Percentiles rank a stretch among this genome's conserved stretches.
Conservation (phyloP, 108 stramenopile genomes). For the Cylindrotheca closterium region DNA sequence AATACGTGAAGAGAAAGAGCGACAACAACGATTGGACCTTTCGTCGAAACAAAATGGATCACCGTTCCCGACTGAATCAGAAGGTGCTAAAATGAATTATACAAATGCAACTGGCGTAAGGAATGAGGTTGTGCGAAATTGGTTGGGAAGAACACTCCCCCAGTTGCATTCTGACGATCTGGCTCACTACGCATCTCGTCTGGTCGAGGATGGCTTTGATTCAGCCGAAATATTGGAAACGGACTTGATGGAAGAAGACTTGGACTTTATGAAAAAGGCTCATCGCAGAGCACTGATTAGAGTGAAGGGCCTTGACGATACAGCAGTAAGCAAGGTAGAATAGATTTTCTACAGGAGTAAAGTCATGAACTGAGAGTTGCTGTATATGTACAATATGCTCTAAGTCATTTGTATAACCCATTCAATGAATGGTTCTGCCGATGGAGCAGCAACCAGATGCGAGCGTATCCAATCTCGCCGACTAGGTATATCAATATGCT, state of each 20-base stretch:
- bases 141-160: not conserved
- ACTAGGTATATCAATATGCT: too few species aligned
- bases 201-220: not conserved
- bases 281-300: not conserved
- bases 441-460: too few species aligned
- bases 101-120: too few species aligned
- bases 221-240: not conserved
- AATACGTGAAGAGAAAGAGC: constrained; percentile 23
- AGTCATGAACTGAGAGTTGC: too few species aligned
- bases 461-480: too few species aligned
- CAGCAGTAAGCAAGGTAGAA: too few species aligned
- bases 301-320: not conserved
- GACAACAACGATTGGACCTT: not conserved
- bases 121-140: not conserved
- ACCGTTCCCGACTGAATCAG: not conserved
- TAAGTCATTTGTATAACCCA: too few species aligned
- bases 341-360: too few species aligned
- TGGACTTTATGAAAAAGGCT: not conserved
- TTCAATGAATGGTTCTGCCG: too few species aligned
- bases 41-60: not conserved
- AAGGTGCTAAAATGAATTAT: too few species aligned
- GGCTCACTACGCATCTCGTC: not conserved
- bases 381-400: too few species aligned
- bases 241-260: not conserved
- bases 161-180: not conserved